phyloP scores from a whole-genome alignment of 1,139 yeast genomes.

The Hansenula anomala region DNA sequence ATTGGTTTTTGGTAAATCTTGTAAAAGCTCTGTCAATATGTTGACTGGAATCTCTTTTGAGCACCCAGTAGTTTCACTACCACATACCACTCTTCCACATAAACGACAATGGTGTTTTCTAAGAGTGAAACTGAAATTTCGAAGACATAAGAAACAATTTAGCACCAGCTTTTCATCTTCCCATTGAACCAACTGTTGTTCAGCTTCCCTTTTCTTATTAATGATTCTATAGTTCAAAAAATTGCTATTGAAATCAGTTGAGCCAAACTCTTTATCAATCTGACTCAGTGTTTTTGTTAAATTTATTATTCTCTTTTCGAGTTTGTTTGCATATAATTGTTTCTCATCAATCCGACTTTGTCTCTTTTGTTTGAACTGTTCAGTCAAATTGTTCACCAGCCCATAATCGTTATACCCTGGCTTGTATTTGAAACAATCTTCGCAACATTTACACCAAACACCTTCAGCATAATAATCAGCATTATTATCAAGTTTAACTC shows the following conservation, averaged over 20 bases:
- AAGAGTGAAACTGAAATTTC: constrained; percentile 49
- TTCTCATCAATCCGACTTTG: constrained; percentile 31
- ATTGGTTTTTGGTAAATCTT: constrained; percentile 25
- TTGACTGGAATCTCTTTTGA: constrained; percentile 66
- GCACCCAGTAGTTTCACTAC: constrained; percentile 55
- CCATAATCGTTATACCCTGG: constrained; percentile 51
- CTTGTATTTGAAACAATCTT: constrained; percentile 49
- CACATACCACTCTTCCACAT: constrained; percentile 84
- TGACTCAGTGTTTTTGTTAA: constrained; percentile 25
- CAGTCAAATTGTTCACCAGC: constrained; percentile 39
- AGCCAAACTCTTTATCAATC: constrained; percentile 18
- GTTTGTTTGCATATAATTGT: constrained; percentile 47
- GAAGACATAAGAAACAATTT: constrained; percentile 62
- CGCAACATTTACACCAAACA: constrained; percentile 68
- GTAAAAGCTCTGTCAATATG: constrained; percentile 39
- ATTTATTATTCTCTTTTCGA: constrained; percentile 61
- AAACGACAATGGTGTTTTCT: constrained; percentile 86
- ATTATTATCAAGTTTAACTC: constrained; percentile 37
- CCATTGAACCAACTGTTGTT: constrained; percentile 65
- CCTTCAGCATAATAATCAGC: constrained; percentile 52
- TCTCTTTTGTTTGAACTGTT: constrained; percentile 38
- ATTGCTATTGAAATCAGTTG: constrained; percentile 13
- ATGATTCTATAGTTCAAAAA: constrained; percentile 13
- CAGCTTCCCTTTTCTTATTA: constrained; percentile 32
- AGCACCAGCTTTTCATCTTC: constrained; percentile 45